Evolutionary conservation across 2,329 filamentous ascomycete genomes (phyloP).

Genomic region (Neocatenulostroma microsporum): DNA sequence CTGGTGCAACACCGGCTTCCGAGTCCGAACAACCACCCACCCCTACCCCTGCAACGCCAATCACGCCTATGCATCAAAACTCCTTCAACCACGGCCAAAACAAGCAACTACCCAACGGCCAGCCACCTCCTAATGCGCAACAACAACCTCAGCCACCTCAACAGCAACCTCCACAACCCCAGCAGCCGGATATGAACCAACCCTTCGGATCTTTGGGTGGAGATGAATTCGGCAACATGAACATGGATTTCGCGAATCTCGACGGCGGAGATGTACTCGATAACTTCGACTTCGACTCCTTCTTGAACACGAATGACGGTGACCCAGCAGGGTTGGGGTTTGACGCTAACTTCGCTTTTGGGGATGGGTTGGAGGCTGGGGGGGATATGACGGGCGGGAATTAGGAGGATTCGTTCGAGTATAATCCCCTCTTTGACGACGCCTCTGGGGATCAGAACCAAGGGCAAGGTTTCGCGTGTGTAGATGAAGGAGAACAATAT

Average conservation of each 20-base stretch:
- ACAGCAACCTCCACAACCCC: conserved; percentile 15
- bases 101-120: conserved; percentile 28
- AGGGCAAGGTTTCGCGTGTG: no score
- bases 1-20: conserved; percentile 35
- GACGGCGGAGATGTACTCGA: conserved; percentile 57
- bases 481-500: no score
- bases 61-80: conserved; percentile 36
- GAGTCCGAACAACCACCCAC: conserved; percentile 41
- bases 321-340: conserved; percentile 27
- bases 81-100: conserved; percentile 33
- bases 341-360: conserved; percentile 32
- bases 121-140: no score
- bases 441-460: no score
- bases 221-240: conserved; percentile 29
- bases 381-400: no score
- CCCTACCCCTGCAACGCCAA: conserved; percentile 42
- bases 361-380: conserved; percentile 19
- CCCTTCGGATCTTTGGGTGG: conserved; percentile 35
- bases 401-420: no score
- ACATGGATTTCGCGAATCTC: conserved; percentile 36
- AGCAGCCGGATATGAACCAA: conserved; percentile 11
- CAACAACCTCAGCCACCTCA: conserved; percentile 14
- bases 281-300: conserved; percentile 61
- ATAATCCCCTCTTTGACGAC: no score
- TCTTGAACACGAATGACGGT: conserved; percentile 51